Percentiles rank a stretch among this genome's conserved stretches.
These are phyloP conservation scores for Cystobasidium tubakii DNA, from an alignment of 768 basidiomycete species.

Conservation along the genomic window DNA sequence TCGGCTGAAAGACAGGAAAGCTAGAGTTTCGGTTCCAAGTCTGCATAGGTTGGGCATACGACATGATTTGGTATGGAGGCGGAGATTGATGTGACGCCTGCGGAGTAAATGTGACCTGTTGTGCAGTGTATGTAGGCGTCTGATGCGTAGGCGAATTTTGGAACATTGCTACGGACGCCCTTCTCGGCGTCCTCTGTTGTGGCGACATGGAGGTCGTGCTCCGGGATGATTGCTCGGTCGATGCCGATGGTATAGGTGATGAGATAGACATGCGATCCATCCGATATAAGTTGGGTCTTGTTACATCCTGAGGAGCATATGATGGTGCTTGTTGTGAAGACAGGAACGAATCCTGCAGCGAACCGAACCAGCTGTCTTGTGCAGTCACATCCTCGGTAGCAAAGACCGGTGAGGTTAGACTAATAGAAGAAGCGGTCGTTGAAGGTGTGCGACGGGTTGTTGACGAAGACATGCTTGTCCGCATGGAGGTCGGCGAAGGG, in stretches of 20 bases:
- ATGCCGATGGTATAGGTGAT: slow-evolving; percentile 4
- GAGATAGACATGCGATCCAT: slow-evolving; percentile 32
- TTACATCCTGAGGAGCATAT: not conserved
- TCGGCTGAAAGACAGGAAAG: not conserved
- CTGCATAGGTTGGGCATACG: not conserved
- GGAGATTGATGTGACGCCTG: not conserved
- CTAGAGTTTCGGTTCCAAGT: not conserved
- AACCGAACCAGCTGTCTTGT: slow-evolving; percentile 28
- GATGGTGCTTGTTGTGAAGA: slow-evolving; percentile 2
- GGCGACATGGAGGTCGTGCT: not conserved
- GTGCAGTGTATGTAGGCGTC: not conserved
- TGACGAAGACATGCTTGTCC: slow-evolving; percentile 12
- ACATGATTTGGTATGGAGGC: not conserved
- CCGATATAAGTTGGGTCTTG: not conserved
- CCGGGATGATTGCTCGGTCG: not conserved
- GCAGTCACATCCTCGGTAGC: not conserved
- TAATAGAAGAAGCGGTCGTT: not conserved
- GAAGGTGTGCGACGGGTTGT: slow-evolving; percentile 7
- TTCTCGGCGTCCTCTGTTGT: not conserved
- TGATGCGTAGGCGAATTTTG: not conserved
- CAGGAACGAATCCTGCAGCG: slow-evolving; percentile 18
- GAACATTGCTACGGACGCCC: slow-evolving; percentile 19
- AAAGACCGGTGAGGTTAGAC: not conserved
- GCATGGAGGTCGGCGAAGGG: slow-evolving; percentile 15
- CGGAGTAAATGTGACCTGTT: not conserved